Evolutionary conservation across 345 rosid genomes (phyloP), one percentile per base, ranked within the genome.

Genomic region (Eucalyptus marginata): DNA sequence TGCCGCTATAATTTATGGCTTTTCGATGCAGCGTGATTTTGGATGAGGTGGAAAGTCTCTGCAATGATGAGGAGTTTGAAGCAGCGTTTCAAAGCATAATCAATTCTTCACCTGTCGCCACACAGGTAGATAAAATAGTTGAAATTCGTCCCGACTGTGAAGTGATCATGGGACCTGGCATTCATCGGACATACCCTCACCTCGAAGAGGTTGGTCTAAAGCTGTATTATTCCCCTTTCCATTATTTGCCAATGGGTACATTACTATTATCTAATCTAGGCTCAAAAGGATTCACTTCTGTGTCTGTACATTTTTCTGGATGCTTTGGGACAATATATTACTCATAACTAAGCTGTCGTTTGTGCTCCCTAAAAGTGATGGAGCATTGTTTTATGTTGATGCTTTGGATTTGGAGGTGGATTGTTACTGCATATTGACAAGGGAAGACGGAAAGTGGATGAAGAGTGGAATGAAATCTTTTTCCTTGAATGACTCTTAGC

Each of bases 141-240:
- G 17, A 50, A 50, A 14, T 50, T 50, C 17, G 5, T 50, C 52
- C 18, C 7, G 3, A 14, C 18, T 2, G 7, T 50, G 18, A 50
- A 14, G 18, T 49, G 18, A 50, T 50, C 99, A 95, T 96, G 99
- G 97, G 98, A 92, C 99, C 97, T 90, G 94, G 98, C 49, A 94
- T 95, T 92, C 98, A 96, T 90, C 95, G 96, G 56, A 95, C 95
- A 90, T 96, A 97, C 92, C 88, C 92, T 86, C 92, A 95, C 87
- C 98, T 97, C 29, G 96, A 95, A 93, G 99, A 95, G 99, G 99
- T 96, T 91, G 51, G 94, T 86, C 24, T 49, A 15, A 27, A 52
- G 33, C 87, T 16, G 36, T 52, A 89, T 91, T 88, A 49, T 81
- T 49, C 10, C 47, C 71, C 5, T 88, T 49, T 80, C 49, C 24